phyloP scores from a whole-genome alignment of 305 asterid genomes.

The Petunia hybrid region DNA sequence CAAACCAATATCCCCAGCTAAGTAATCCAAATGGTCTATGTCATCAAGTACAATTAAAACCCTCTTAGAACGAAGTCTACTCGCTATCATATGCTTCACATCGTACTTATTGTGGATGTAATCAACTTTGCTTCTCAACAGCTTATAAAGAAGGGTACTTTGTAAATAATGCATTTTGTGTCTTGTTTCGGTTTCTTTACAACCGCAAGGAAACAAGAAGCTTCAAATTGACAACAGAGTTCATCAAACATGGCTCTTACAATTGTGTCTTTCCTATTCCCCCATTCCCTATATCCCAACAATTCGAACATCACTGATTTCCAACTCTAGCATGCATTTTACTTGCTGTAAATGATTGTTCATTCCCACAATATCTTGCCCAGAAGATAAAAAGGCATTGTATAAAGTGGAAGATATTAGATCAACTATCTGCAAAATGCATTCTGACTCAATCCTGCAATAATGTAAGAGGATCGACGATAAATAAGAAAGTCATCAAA shows the following conservation, averaged over 20 bases:
- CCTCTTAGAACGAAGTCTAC: neutral
- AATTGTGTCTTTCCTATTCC: neutral
- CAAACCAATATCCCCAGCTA: slow-evolving; percentile 8
- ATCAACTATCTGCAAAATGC: slow-evolving; percentile 2
- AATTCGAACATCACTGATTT: neutral
- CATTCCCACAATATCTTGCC: neutral
- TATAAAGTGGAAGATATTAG: neutral
- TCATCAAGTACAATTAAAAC: too few species aligned
- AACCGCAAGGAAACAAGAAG: neutral
- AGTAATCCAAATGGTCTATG: neutral
- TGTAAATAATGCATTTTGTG: neutral
- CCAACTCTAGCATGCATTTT: neutral
- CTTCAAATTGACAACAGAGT: neutral
- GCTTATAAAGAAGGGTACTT: neutral
- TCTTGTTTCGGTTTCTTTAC: neutral
- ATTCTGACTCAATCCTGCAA: neutral
- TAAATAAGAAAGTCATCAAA: too few species aligned
- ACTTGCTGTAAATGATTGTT: neutral
- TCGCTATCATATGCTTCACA: neutral
- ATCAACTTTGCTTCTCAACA: neutral
- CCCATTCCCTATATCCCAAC: neutral
- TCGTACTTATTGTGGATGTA: neutral
- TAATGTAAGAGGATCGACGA: too few species aligned
- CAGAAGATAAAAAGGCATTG: neutral
- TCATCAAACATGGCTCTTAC: neutral